These are phyloP conservation scores for Hymenoscyphus fructigenus DNA, from an alignment of 2,329 filamentous ascomycete species.

Conservation along the genomic window DNA sequence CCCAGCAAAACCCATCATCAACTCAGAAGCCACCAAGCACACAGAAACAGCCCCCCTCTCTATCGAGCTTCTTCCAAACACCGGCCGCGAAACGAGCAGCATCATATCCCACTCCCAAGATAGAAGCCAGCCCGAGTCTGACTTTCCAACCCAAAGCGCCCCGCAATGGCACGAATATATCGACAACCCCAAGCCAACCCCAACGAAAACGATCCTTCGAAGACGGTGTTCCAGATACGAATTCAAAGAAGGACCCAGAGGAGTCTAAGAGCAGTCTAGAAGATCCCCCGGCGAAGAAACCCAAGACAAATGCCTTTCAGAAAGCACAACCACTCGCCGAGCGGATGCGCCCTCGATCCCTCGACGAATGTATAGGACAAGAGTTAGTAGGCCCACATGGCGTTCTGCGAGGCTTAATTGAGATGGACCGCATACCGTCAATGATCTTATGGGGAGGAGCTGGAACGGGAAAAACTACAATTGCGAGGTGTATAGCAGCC, in stretches of 20 bases:
- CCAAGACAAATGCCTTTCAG: constrained; percentile 62
- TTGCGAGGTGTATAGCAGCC: constrained; percentile 84
- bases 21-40: constrained; percentile 3
- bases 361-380: constrained; percentile 88
- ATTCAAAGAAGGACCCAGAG: constrained; percentile 19
- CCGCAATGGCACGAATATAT: constrained; percentile 25
- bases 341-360: constrained; percentile 80
- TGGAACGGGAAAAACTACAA: constrained; percentile 85
- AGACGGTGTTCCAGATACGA: constrained; percentile 18
- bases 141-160: constrained; percentile 37
- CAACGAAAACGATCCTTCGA: constrained; percentile 36
- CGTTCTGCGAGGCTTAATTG: constrained; percentile 83
- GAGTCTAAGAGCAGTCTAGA: constrained; percentile 10
- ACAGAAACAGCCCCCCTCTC: constrained; percentile 48
- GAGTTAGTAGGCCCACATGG: constrained; percentile 83
- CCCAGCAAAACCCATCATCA: constrained; percentile 38
- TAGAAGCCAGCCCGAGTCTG: constrained; percentile 38
- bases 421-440: constrained; percentile 80
- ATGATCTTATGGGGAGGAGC: constrained; percentile 92
- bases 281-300: constrained; percentile 54
- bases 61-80: constrained; percentile 61
- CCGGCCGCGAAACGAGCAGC: constrained; percentile 55
- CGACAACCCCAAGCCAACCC: constrained; percentile 25
- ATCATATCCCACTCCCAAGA: constrained; percentile 31
- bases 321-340: constrained; percentile 84